A percentile compares a stretch with the other conserved stretches of the same genome.
phyloP scores from a whole-genome alignment of 208 protist genomes.

The Leishmania lainsoni region DNA sequence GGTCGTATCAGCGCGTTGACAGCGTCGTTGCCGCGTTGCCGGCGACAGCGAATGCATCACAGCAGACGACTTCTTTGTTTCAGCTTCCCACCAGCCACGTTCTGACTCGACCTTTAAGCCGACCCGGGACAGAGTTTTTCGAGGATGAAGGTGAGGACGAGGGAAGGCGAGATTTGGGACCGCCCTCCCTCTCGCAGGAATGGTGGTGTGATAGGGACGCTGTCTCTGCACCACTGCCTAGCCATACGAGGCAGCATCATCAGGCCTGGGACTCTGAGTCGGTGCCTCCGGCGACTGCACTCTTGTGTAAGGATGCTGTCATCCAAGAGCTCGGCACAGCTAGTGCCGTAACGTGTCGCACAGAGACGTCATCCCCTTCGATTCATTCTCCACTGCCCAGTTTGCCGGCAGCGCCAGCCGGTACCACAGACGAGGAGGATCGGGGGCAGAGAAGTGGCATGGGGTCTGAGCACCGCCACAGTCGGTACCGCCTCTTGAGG shows the following conservation, averaged over 20 bases:
- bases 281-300: not conserved
- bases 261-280: not conserved
- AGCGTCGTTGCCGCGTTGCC: constrained; percentile 5
- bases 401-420: not conserved
- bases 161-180: not conserved
- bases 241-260: not conserved
- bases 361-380: not conserved
- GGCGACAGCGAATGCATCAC: not conserved
- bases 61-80: not conserved
- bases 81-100: not conserved
- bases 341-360: not conserved
- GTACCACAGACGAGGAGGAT: not conserved
- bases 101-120: not conserved
- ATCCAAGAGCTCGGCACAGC: not conserved
- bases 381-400: constrained; percentile 1
- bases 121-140: constrained; percentile 15
- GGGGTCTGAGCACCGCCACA: not conserved
- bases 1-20: not conserved
- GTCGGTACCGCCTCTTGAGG: not conserved
- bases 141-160: constrained; percentile 11
- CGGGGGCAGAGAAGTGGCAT: not conserved
- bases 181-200: not conserved
- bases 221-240: constrained; percentile 5
- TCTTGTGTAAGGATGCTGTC: not conserved
- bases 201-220: not conserved